phyloP scores from a whole-genome alignment of 768 basidiomycete genomes.

The Mycena leptocephala region DNA sequence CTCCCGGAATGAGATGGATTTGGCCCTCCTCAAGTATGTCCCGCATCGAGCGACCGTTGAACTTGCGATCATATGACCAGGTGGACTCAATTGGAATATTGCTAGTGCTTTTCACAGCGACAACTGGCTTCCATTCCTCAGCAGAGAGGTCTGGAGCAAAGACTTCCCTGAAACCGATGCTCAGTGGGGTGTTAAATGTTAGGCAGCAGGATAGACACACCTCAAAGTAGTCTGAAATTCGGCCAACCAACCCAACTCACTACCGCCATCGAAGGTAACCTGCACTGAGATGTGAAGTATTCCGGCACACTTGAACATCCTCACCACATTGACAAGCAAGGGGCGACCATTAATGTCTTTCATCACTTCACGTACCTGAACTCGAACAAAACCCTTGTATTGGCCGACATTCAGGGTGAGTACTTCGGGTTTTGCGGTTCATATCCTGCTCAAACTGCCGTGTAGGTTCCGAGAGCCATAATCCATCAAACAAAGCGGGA shows the following conservation, averaged over 20 bases:
- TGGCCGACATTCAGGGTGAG: background rate
- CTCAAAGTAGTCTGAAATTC: background rate
- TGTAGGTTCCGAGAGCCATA: background rate
- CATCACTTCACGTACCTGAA: background rate
- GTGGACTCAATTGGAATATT: constrained; percentile 26
- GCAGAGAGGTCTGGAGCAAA: background rate
- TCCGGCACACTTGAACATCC: background rate
- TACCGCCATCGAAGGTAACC: background rate
- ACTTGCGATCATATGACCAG: constrained; percentile 21
- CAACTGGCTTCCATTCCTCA: background rate
- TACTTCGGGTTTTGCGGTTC: background rate
- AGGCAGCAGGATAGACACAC: background rate
- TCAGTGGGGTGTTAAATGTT: background rate
- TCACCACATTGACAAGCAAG: background rate
- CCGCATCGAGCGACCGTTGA: constrained; percentile 14
- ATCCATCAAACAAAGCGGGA: background rate
- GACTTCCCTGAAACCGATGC: background rate
- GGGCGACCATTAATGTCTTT: background rate
- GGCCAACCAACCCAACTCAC: background rate
- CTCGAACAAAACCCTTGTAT: background rate
- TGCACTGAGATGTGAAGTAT: background rate
- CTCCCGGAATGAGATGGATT: constrained; percentile 6
- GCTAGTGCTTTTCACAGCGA: background rate
- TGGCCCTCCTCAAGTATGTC: constrained; percentile 12
- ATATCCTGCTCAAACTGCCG: background rate